phyloP scores from a whole-genome alignment of 2,329 filamentous ascomycete species.

The Verticillium longisporum region DNA sequence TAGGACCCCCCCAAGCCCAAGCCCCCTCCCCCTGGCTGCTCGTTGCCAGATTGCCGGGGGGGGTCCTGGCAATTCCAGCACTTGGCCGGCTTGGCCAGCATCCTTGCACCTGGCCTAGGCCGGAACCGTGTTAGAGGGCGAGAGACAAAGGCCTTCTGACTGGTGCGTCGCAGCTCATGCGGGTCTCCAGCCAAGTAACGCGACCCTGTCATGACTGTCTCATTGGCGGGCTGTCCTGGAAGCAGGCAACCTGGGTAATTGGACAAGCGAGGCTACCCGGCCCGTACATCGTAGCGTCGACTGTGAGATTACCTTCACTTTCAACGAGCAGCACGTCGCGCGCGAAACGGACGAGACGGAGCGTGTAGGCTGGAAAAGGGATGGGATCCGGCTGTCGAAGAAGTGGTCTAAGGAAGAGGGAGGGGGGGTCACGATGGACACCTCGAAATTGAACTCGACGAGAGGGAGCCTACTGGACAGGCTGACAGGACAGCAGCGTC shows the following conservation, averaged over 20 bases:
- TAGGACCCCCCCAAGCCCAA: neutral
- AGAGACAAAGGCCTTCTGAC: neutral
- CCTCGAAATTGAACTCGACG: neutral
- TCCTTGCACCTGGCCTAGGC: neutral
- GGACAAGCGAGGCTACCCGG: neutral
- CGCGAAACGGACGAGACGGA: neutral
- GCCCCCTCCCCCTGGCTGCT: neutral
- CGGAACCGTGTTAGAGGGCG: neutral
- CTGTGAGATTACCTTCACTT: neutral
- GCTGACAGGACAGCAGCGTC: neutral
- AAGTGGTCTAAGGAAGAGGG: neutral
- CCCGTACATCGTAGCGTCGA: neutral
- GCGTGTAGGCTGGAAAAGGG: neutral
- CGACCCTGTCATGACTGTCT: neutral
- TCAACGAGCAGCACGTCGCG: neutral
- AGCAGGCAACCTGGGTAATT: neutral
- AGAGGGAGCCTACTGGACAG: neutral
- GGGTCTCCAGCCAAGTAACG: neutral
- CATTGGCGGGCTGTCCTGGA: neutral
- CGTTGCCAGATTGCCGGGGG: neutral
- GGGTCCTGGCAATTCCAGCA: neutral
- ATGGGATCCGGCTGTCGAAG: neutral
- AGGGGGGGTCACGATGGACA: neutral
- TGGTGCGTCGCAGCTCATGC: neutral
- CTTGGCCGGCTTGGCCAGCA: neutral